Evolutionary conservation across 2,329 filamentous ascomycete species (phyloP).

Genomic region (Cladosporium sp.): DNA sequence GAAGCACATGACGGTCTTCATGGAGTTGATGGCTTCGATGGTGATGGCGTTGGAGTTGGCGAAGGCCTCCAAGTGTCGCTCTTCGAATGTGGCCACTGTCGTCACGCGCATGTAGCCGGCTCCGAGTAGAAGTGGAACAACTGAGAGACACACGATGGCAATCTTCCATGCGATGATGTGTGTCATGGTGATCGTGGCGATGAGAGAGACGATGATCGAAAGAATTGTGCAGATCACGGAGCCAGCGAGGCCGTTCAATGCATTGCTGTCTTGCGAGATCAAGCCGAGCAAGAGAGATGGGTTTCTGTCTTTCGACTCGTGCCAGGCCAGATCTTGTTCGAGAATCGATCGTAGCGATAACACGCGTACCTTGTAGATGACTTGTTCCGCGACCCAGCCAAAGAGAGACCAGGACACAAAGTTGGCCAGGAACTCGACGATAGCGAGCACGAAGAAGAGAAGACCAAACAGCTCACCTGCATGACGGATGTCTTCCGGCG

Average conservation of each 20-base stretch:
- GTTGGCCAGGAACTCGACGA: constrained; percentile 59
- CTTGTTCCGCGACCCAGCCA: constrained; percentile 57
- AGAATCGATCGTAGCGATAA: constrained; percentile 61
- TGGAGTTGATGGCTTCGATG: constrained; percentile 49
- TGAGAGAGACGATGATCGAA: constrained; percentile 62
- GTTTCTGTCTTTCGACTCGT: constrained; percentile 59
- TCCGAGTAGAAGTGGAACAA: constrained; percentile 63
- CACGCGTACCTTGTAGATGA: constrained; percentile 59
- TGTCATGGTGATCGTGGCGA: constrained; percentile 63
- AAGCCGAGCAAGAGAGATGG: constrained; percentile 59
- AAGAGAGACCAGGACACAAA: constrained; percentile 55
- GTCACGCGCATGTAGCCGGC: constrained; percentile 65
- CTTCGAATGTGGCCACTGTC: constrained; percentile 56
- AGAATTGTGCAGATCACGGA: constrained; percentile 66
- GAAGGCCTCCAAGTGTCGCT: constrained; percentile 48
- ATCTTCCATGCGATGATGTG: constrained; percentile 73
- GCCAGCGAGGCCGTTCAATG: constrained; percentile 63
- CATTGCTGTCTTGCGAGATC: constrained; percentile 65
- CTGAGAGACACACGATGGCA: constrained; percentile 64
- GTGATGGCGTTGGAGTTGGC: constrained; percentile 48
- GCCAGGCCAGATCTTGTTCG: constrained; percentile 65
- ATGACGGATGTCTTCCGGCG: constrained; percentile 44
- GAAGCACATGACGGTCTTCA: constrained; percentile 48
- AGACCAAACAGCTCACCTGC: constrained; percentile 55
- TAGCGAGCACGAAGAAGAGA: constrained; percentile 57